Evolutionary conservation across 495 filamentous ascomycete species (phyloP).

Genomic region (Penicillium silybi): DNA sequence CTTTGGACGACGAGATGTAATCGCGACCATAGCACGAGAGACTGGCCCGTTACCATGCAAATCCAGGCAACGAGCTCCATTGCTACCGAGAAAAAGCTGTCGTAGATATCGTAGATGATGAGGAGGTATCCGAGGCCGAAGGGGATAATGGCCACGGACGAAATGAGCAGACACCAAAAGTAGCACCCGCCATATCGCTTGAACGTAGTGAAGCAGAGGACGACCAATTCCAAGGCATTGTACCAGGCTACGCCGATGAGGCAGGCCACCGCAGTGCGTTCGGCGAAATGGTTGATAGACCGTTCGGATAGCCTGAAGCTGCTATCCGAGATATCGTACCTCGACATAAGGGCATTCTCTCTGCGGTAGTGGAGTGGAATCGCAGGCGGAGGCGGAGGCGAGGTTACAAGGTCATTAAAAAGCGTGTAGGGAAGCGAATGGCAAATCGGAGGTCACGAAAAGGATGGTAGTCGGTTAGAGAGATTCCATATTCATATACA

Average conservation of each 20-base stretch:
- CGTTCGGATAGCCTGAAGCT: conserved; percentile 24
- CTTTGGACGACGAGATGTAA: conserved; percentile 51
- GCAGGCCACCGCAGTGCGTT: conserved; percentile 23
- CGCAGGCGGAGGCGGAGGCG: conserved; percentile 2
- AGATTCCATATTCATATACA: conserved; percentile 1
- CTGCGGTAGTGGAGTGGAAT: background rate
- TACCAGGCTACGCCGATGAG: conserved; percentile 46
- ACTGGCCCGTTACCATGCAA: conserved; percentile 59
- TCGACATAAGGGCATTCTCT: conserved; percentile 26
- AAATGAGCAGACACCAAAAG: conserved; percentile 51
- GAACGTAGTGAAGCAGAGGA: conserved; percentile 48
- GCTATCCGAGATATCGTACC: conserved; percentile 11
- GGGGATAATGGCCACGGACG: conserved; percentile 48
- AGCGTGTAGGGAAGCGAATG: background rate
- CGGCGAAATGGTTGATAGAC: conserved; percentile 7
- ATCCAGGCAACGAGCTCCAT: conserved; percentile 51
- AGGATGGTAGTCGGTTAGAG: background rate
- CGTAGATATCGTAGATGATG: conserved; percentile 42
- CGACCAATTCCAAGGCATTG: conserved; percentile 45
- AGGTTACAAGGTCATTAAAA: background rate
- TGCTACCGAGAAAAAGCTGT: conserved; percentile 28
- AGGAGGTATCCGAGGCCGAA: conserved; percentile 52
- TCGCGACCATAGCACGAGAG: conserved; percentile 60
- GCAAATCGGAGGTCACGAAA: background rate
- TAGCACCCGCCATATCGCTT: conserved; percentile 47